A percentile compares a stretch with the other conserved stretches of the same genome.
phyloP scores from a whole-genome alignment of 2,329 filamentous ascomycete species.

The Ceratocystis diversiconidia region DNA sequence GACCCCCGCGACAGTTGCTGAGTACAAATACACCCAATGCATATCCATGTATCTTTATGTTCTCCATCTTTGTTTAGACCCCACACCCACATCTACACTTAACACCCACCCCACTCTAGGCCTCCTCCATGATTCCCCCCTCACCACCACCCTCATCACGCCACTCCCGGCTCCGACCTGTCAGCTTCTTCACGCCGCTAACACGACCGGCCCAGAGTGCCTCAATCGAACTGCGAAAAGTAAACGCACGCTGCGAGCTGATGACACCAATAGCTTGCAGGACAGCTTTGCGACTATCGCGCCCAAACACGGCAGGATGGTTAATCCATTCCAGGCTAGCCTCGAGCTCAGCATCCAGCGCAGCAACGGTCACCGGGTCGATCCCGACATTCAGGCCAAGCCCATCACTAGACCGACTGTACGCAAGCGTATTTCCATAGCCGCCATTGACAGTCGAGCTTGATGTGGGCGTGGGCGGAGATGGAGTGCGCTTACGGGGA shows the following conservation, averaged over 20 bases:
- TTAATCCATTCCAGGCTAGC: conserved; percentile 92
- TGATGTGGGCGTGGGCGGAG: conserved; percentile 36
- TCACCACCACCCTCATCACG: conserved; percentile 71
- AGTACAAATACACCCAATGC: neutral
- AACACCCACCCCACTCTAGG: conserved; percentile 25
- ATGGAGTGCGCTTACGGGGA: conserved; percentile 42
- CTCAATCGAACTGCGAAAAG: conserved; percentile 82
- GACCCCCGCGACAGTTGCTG: neutral
- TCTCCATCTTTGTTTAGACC: too few relatives aligned
- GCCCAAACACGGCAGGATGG: conserved; percentile 85
- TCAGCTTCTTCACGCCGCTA: conserved; percentile 63
- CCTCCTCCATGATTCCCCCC: conserved; percentile 46
- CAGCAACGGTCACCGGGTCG: conserved; percentile 64
- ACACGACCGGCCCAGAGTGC: conserved; percentile 78
- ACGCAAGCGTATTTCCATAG: conserved; percentile 32
- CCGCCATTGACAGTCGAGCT: conserved; percentile 29
- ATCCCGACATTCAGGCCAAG: conserved; percentile 58
- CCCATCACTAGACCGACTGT: conserved; percentile 41
- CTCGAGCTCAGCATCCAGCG: conserved; percentile 82
- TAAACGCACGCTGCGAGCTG: conserved; percentile 83
- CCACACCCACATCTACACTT: neutral
- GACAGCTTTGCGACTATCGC: conserved; percentile 89
- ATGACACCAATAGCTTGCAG: conserved; percentile 95
- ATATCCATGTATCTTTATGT: too few relatives aligned
- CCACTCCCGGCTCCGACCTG: conserved; percentile 80